phyloP scores from a whole-genome alignment of 805 yeast species.

The Saccharomycopsis javanensis region DNA sequence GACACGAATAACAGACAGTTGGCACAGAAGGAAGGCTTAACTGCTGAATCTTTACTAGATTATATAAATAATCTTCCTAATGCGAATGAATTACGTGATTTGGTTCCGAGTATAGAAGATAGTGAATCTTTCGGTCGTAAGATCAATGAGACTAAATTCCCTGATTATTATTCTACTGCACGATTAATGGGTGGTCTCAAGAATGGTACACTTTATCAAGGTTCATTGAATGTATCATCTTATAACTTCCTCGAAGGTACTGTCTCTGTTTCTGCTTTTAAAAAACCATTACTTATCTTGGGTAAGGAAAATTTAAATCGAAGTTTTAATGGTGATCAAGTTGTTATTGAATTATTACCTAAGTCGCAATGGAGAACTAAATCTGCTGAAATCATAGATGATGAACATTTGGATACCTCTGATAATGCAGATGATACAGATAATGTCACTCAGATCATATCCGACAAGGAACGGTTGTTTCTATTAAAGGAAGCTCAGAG shows the following conservation, averaged over 20 bases:
- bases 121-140: slow-evolving; percentile 26
- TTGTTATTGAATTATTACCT: slow-evolving; percentile 83
- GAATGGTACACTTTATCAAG: slow-evolving; percentile 81
- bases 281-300: slow-evolving; percentile 69
- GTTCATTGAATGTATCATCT: slow-evolving; percentile 67
- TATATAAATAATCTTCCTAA: slow-evolving; percentile 66
- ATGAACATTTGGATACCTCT: slow-evolving; percentile 48
- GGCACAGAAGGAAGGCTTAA: slow-evolving; percentile 45
- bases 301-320: slow-evolving; percentile 85
- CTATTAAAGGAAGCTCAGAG: slow-evolving; percentile 69
- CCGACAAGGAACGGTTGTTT: slow-evolving; percentile 62
- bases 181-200: slow-evolving; percentile 85
- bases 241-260: slow-evolving; percentile 87
- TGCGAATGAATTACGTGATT: slow-evolving; percentile 64
- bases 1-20: slow-evolving; percentile 57
- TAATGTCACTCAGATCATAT: slow-evolving; percentile 38
- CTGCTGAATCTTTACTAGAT: slow-evolving; percentile 42
- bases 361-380: slow-evolving; percentile 83
- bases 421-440: slow-evolving; percentile 48
- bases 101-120: slow-evolving; percentile 51
- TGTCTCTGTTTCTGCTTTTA: slow-evolving; percentile 58
- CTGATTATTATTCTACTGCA: slow-evolving; percentile 70
- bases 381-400: slow-evolving; percentile 69
- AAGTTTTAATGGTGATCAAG: slow-evolving; percentile 86
- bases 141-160: slow-evolving; percentile 46